These are phyloP conservation scores for Penicillium fimorum DNA, from an alignment of 495 filamentous ascomycete species.

Conservation along the genomic window DNA sequence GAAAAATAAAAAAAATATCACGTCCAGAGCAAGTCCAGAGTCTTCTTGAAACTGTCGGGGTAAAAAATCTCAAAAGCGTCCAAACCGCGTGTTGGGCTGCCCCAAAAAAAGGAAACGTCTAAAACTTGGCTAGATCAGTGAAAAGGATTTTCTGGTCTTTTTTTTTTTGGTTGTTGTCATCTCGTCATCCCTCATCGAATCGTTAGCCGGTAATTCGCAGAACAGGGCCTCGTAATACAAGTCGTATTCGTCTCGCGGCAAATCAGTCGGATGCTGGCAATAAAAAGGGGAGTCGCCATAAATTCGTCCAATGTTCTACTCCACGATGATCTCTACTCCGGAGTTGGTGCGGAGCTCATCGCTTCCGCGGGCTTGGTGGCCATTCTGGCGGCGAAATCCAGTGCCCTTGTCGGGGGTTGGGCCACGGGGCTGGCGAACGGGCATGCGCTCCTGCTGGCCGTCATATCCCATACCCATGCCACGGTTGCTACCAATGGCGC, in stretches of 20 bases:
- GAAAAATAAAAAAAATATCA: slow-evolving; percentile 24
- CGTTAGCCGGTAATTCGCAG: slow-evolving; percentile 49
- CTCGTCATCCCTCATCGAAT: slow-evolving; percentile 59
- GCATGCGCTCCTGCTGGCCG: slow-evolving; percentile 62
- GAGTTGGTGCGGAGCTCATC: slow-evolving; percentile 66
- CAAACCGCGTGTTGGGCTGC: slow-evolving; percentile 47
- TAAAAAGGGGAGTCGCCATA: slow-evolving; percentile 30
- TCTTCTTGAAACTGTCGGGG: slow-evolving; percentile 14
- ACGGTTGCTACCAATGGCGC: slow-evolving; percentile 85
- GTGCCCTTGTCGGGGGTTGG: slow-evolving; percentile 73
- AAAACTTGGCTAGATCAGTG: slow-evolving; percentile 50
- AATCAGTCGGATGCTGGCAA: slow-evolving; percentile 45
- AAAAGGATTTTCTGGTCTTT: slow-evolving; percentile 42
- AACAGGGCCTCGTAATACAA: slow-evolving; percentile 50
- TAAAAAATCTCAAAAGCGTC: slow-evolving; percentile 21
- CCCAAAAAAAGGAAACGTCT: slow-evolving; percentile 49
- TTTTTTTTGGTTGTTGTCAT: slow-evolving; percentile 47
- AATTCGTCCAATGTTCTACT: slow-evolving; percentile 38
- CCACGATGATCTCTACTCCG: slow-evolving; percentile 57
- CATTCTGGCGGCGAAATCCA: slow-evolving; percentile 76
- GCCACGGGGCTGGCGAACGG: slow-evolving; percentile 79
- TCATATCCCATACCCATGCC: slow-evolving; percentile 65
- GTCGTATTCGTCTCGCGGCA: slow-evolving; percentile 48
- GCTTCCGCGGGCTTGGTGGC: slow-evolving; percentile 77
- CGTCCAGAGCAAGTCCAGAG: slow-evolving; percentile 16